Evolutionary conservation across 2,329 filamentous ascomycete species (phyloP).

Genomic region (Teratosphaeria nubilosa): DNA sequence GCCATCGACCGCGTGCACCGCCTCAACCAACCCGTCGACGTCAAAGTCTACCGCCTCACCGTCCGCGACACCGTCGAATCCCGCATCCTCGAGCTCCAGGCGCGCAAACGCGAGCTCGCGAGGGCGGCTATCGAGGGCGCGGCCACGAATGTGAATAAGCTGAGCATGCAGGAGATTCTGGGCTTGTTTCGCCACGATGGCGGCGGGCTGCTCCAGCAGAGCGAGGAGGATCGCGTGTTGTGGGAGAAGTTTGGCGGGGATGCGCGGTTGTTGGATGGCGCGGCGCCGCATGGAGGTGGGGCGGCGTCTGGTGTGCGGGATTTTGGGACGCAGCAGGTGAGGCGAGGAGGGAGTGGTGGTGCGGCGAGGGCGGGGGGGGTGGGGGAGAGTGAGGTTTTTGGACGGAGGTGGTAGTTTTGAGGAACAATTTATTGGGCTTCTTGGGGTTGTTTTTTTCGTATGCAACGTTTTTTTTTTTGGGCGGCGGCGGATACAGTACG

Average conservation of each 20-base stretch:
- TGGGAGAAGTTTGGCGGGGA: slow-evolving; percentile 25
- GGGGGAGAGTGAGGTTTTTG: slow-evolving; percentile 29
- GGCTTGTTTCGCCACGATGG: slow-evolving; percentile 68
- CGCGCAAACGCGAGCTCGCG: slow-evolving; percentile 87
- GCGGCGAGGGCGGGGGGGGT: slow-evolving; percentile 2
- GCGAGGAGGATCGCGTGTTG: slow-evolving; percentile 33
- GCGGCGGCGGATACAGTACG: too few species aligned
- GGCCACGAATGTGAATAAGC: slow-evolving; percentile 61
- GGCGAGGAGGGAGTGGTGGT: slow-evolving; percentile 11
- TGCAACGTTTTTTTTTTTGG: too few species aligned
- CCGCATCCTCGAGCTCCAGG: slow-evolving; percentile 85
- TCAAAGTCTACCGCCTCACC: slow-evolving; percentile 89
- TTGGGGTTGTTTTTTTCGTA: too few species aligned
- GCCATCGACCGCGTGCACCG: slow-evolving; percentile 97
- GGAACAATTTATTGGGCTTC: too few species aligned
- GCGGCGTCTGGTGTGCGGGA: neutral
- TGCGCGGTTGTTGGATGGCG: slow-evolving; percentile 25
- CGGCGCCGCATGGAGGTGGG: slow-evolving; percentile 4
- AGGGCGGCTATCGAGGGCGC: slow-evolving; percentile 74
- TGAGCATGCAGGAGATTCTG: slow-evolving; percentile 88
- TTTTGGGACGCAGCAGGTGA: slow-evolving; percentile 3
- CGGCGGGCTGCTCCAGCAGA: slow-evolving; percentile 28
- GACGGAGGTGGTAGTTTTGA: slow-evolving; percentile 26
- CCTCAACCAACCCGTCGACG: slow-evolving; percentile 91
- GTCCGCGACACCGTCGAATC: slow-evolving; percentile 82